These are phyloP conservation scores for Anacardium occidentale DNA, from an alignment of 345 rosid species.

Conservation along the genomic window DNA sequence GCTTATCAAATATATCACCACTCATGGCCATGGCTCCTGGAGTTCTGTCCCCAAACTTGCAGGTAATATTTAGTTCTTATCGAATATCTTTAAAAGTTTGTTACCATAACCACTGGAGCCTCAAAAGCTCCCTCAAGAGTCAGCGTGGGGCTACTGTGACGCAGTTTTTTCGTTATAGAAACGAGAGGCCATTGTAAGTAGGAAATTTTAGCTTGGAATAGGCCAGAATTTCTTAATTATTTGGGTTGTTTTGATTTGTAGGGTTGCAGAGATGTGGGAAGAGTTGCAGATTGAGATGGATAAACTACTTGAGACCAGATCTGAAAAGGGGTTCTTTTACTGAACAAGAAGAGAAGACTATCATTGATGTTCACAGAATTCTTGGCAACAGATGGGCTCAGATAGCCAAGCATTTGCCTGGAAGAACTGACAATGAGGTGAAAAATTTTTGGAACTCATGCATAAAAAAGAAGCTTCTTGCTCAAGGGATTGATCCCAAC, in stretches of 20 bases:
- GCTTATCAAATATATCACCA: slow-evolving; percentile 40
- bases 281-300: slow-evolving; percentile 67
- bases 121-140: too few relatives aligned
- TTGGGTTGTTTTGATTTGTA: slow-evolving; percentile 11
- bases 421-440: slow-evolving; percentile 63
- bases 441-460: slow-evolving; percentile 67
- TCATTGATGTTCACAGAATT: slow-evolving; percentile 50
- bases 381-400: slow-evolving; percentile 70
- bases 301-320: slow-evolving; percentile 65
- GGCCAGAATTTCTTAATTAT: too few relatives aligned
- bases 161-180: too few relatives aligned
- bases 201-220: too few relatives aligned
- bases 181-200: too few relatives aligned
- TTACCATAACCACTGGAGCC: too few relatives aligned
- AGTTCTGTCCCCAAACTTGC: slow-evolving; percentile 60
- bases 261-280: slow-evolving; percentile 68
- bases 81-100: too few relatives aligned
- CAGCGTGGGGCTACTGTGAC: too few relatives aligned
- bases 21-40: slow-evolving; percentile 57
- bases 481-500: slow-evolving; percentile 56
- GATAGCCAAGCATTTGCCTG: slow-evolving; percentile 66
- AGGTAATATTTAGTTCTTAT: slow-evolving; percentile 27
- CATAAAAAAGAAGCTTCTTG: slow-evolving; percentile 63
- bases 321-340: slow-evolving; percentile 54
- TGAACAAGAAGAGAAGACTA: slow-evolving; percentile 50